Conservation (phyloP, 1,139 yeast genomes). For the Nakaseomyces uthaithaninus region DNA sequence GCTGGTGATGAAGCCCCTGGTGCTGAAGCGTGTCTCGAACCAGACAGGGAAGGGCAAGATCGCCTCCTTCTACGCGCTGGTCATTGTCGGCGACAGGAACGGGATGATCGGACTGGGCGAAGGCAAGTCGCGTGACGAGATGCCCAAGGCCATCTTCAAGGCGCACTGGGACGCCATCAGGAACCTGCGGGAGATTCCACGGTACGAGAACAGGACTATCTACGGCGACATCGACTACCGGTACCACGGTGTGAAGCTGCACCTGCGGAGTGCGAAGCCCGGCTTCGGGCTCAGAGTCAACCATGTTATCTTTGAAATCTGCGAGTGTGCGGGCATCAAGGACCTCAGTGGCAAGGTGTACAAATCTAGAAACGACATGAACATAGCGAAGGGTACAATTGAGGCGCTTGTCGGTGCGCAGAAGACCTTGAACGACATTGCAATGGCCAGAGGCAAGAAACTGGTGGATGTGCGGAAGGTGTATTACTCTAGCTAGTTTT, state of each 20-base stretch:
- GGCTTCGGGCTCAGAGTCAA: conserved; percentile 94
- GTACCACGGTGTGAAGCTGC: conserved; percentile 78
- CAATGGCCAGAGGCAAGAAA: conserved; percentile 90
- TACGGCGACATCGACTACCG: conserved; percentile 77
- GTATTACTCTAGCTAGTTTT: conserved; percentile 48
- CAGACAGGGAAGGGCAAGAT: conserved; percentile 94
- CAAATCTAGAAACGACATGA: conserved; percentile 90
- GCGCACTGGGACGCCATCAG: conserved; percentile 95
- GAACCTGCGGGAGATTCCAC: conserved; percentile 71
- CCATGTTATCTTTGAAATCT: conserved; percentile 82
- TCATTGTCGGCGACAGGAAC: conserved; percentile 85
- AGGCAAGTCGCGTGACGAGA: conserved; percentile 80
- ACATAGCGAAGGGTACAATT: conserved; percentile 82
- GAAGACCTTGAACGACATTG: conserved; percentile 77
- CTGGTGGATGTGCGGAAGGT: conserved; percentile 86
- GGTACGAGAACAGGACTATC: conserved; percentile 87
- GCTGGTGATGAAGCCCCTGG: conserved; percentile 58
- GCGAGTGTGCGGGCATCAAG: conserved; percentile 90
- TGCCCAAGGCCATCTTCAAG: conserved; percentile 67
- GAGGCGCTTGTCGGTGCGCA: conserved; percentile 76
- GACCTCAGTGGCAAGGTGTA: conserved; percentile 88
- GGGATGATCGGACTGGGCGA: conserved; percentile 96
- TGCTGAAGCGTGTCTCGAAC: conserved; percentile 76
- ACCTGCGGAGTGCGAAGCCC: conserved; percentile 79
- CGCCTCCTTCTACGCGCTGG: conserved; percentile 73